Evolutionary conservation across 1,139 yeast genomes (phyloP).

Genomic region (Geotrichum siamense): DNA sequence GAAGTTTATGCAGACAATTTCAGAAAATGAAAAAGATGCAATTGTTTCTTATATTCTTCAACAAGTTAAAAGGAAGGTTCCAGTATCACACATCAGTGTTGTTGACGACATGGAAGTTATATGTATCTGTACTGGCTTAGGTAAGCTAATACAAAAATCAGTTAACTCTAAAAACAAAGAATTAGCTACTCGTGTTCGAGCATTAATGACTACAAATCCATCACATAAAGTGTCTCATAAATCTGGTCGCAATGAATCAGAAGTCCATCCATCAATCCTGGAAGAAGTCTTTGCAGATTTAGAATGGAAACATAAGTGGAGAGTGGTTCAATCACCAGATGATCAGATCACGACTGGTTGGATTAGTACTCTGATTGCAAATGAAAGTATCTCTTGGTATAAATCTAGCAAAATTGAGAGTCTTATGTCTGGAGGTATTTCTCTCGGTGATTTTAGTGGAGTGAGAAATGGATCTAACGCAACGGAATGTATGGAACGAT

Average conservation of each 20-base stretch:
- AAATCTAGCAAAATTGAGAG: conserved; percentile 9
- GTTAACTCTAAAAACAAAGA: conserved; percentile 20
- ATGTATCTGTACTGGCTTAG: conserved; percentile 26
- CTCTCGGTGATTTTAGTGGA: conserved; percentile 37
- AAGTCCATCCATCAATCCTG: conserved; percentile 8
- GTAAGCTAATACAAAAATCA: conserved; percentile 18
- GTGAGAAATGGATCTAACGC: conserved; percentile 41
- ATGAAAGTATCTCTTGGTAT: conserved; percentile 24
- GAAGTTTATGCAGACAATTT: not conserved
- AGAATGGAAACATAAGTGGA: conserved; percentile 19
- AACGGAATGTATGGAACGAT: conserved; percentile 37
- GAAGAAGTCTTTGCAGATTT: conserved; percentile 18
- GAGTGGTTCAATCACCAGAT: conserved; percentile 22
- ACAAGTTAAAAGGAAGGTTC: not conserved
- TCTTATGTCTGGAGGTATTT: conserved; percentile 1
- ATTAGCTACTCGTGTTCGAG: conserved; percentile 23
- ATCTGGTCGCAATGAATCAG: not conserved
- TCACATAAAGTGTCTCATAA: not conserved
- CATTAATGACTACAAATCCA: conserved; percentile 19
- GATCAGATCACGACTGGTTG: conserved; percentile 23
- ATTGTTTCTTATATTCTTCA: not conserved
- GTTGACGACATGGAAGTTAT: conserved; percentile 14
- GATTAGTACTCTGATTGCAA: conserved; percentile 24
- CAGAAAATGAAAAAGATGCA: not conserved
- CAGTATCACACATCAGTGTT: not conserved